Evolutionary conservation across 2,329 filamentous ascomycete species (phyloP).

Genomic region (Ascochyta koolunga): DNA sequence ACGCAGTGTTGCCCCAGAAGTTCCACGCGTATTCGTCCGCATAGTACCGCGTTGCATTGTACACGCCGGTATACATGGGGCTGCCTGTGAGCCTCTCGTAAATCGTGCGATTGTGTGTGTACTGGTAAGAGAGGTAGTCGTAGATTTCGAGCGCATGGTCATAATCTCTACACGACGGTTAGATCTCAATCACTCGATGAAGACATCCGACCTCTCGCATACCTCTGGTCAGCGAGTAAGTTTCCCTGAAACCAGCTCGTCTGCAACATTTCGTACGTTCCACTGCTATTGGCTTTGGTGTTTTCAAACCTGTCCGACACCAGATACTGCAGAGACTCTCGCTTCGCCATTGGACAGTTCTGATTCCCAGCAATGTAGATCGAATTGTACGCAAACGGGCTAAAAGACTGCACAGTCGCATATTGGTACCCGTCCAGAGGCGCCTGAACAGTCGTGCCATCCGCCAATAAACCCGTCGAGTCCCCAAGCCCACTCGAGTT

Average conservation of each 20-base stretch:
- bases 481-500: conserved; percentile 31
- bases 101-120: conserved; percentile 57
- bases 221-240: conserved; percentile 10
- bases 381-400: conserved; percentile 56
- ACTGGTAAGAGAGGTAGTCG: conserved; percentile 63
- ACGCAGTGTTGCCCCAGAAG: conserved; percentile 51
- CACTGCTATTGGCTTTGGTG: conserved; percentile 46
- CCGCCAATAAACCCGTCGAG: conserved; percentile 53
- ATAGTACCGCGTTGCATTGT: conserved; percentile 46
- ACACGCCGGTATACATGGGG: conserved; percentile 28
- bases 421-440: conserved; percentile 66
- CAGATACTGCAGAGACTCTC: conserved; percentile 50
- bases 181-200: not conserved
- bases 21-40: conserved; percentile 57
- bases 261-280: conserved; percentile 56
- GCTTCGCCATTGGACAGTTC: conserved; percentile 50
- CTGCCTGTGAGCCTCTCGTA: conserved; percentile 41
- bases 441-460: conserved; percentile 54
- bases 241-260: conserved; percentile 49
- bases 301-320: conserved; percentile 49
- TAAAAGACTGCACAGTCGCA: conserved; percentile 54
- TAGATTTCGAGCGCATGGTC: conserved; percentile 60
- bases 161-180: conserved; percentile 50
- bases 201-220: not conserved
- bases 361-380: conserved; percentile 57